Base-by-base conservation (phyloP, 805 yeast species). In the Sugiyamaella marilandica region DNA sequence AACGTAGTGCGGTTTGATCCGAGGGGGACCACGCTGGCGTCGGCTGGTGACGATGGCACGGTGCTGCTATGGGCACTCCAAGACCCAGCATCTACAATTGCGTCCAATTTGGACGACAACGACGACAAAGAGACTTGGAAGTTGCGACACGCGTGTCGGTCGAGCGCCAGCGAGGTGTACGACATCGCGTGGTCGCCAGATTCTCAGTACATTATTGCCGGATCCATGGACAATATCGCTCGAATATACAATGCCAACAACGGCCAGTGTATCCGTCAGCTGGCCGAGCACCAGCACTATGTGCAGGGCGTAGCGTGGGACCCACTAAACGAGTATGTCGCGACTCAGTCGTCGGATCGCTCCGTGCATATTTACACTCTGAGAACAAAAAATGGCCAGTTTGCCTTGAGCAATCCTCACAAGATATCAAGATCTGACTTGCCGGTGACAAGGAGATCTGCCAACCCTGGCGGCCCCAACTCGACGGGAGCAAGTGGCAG, bases 281-380 rank as follows among this genome's bases (percentile, higher is more conserved):
- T 84, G 55, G 80, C 80, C 5, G 88, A 86, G 53, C 98, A 94
- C 68, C 73, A 74, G 45, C 96, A 91, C 67, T 92, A 88, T 61
- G 95, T 94, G 2, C 99, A 94, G 69, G 99, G 99, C 2, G 92
- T 94, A 4, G 75, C 85, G 0, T 94, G 98, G 98, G 99, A 94
- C 66, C 99, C 99, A 7, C 65, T 73, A 50, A 82, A 85, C 57
- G 81, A 85, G 65, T 88, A 69, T 59, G 68, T 94, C 4, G 88
- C 91, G 0, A 85, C 96, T 5, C 97, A 91, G 66, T 82, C 94
- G 24, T 95, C 97, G 10, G 99, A 94, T 69, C 72, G 96, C 55
- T 76, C 88, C 1, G 83, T 92, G 10, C 83, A 82, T 57, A 72
- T 94, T n/a, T 87, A 87, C 65, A 70, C 74, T 18, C 64, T 82